These are phyloP conservation scores for Karstenula rhodostoma DNA, from an alignment of 2,329 filamentous ascomycete species.

Conservation along the genomic window DNA sequence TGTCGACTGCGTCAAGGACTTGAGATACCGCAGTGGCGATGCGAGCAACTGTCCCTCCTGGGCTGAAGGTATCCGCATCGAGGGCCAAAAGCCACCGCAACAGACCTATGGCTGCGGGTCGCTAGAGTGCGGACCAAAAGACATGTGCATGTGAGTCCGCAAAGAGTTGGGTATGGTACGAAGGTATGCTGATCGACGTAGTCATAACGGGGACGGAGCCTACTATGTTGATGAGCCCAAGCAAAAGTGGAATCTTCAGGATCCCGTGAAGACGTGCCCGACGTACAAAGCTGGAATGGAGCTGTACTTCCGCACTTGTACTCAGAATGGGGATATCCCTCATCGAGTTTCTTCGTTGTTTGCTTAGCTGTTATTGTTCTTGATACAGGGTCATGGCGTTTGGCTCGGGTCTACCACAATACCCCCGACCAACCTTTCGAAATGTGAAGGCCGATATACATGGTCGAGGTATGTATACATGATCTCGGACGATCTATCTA, in stretches of 20 bases:
- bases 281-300: neutral
- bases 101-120: neutral
- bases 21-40: conserved; percentile 4
- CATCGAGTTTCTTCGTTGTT: neutral
- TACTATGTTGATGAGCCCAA: conserved; percentile 17
- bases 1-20: conserved; percentile 20
- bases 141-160: conserved; percentile 14
- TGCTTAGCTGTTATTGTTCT: neutral
- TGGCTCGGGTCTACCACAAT: neutral
- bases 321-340: neutral
- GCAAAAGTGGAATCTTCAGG: neutral
- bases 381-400: neutral
- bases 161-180: neutral
- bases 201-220: neutral
- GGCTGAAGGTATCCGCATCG: conserved; percentile 15
- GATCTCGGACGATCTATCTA: too few relatives aligned
- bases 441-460: too few relatives aligned
- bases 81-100: neutral
- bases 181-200: neutral
- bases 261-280: conserved; percentile 2
- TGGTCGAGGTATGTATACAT: too few relatives aligned
- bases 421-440: too few relatives aligned
- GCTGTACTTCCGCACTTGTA: conserved; percentile 4
- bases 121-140: neutral
- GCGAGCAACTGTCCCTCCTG: conserved; percentile 17